Evolutionary conservation across 2,329 filamentous ascomycete species (phyloP).

Genomic region (Ophiostoma himal-ulmi): DNA sequence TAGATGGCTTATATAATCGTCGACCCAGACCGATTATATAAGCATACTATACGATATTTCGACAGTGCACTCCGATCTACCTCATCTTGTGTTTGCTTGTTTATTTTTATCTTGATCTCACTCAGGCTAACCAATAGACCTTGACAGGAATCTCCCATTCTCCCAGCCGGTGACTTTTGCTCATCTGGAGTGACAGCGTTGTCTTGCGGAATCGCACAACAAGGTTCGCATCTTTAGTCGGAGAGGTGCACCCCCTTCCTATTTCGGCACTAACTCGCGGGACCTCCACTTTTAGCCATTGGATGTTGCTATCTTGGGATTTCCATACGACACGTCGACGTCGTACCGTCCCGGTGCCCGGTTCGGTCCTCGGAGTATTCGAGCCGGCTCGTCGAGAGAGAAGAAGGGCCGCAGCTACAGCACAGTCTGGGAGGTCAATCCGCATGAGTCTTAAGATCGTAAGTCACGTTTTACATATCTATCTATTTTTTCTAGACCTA

Average conservation of each 20-base stretch:
- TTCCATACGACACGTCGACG: constrained; percentile 26
- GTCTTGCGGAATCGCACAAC: constrained; percentile 18
- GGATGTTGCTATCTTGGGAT: constrained; percentile 25
- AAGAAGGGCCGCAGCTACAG: constrained; percentile 26
- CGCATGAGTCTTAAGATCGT: constrained; percentile 18
- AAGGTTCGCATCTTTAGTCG: background rate
- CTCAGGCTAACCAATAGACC: constrained; percentile 13
- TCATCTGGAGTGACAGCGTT: constrained; percentile 25
- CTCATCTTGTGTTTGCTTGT: background rate
- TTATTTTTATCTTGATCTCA: background rate
- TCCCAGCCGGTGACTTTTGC: constrained; percentile 24
- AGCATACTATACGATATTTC: background rate
- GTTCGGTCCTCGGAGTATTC: constrained; percentile 25
- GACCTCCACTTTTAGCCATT: constrained; percentile 17
- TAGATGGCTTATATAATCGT: background rate
- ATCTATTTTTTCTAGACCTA: background rate
- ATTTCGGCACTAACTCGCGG: background rate
- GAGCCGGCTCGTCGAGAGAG: constrained; percentile 24
- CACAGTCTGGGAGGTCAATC: constrained; percentile 23
- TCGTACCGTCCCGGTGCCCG: constrained; percentile 26
- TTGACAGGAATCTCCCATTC: constrained; percentile 23
- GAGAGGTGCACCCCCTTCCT: background rate
- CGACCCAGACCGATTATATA: background rate
- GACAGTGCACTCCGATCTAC: background rate
- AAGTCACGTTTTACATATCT: background rate